Base-by-base conservation (phyloP, 352 stramenopile species). In the Pythium sukuiense region DNA sequence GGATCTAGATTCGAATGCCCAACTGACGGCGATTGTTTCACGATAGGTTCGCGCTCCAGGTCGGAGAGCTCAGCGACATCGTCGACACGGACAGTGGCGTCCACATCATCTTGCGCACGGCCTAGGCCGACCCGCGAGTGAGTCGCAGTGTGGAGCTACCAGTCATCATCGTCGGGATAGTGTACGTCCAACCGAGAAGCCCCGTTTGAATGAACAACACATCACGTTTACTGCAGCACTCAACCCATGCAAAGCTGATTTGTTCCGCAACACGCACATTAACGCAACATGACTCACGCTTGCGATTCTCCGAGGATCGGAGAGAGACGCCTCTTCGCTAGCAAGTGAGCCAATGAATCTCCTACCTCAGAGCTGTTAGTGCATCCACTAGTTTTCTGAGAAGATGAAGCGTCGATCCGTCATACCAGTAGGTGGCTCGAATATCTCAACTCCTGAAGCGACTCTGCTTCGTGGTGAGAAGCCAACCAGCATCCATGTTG, bases 61-160 rank as follows among this genome's bases (percentile, higher is more conserved):
- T 98, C 26, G 95, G 93, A 45, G 85, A 99, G 73, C 88, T 99
- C 69, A 98, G 87, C 58, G 88, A 80, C 54, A 94, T 99, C 67
- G 91, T 99, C 24, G 93, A 97, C 63, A 98, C 95, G 55, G 96
- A 99, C 75, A 98, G 85, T 59, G 97, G 97, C 54, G 95, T 98
- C 65, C 96, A 99, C 86, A 96, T 99, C 63, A 98, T 99, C 56
- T 85, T 98, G 56, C 85, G 96, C 67, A 93, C 85, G n/a, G 85
- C 81, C 7, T 93, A 85, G 85, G 87, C 97, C 0, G 87, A 13
- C 37, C 18, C 37, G 37, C 37, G 37, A 45, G 37, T 45, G 37
- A 45, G 37, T 45, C 20, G 20, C 20, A 24, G 20, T 24, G 20
- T 45, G 12, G 37, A 6, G 37, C 37, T n/a, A 6, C 13, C 37